A percentile compares a stretch with the other conserved stretches of the same genome.
Evolutionary conservation across 306 rosid species (phyloP).

Genomic region (Fagus sylvatica): DNA sequence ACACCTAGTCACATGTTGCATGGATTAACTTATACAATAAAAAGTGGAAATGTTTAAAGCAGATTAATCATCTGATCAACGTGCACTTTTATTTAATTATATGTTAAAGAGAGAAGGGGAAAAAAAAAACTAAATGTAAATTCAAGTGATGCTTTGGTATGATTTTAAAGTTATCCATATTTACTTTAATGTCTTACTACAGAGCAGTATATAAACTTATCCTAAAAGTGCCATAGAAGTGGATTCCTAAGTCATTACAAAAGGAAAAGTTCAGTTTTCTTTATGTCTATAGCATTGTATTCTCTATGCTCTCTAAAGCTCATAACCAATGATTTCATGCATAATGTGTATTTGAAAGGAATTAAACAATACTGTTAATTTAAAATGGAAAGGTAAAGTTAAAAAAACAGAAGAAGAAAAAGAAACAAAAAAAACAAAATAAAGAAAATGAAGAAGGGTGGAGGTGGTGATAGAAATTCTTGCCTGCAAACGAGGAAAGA

Average conservation of each 20-base stretch:
- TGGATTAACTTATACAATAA: no score
- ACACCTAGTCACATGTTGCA: no score
- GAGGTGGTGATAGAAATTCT: constrained; percentile 22
- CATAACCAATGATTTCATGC: background rate
- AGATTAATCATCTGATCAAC: no score
- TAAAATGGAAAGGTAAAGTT: background rate
- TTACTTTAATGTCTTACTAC: background rate
- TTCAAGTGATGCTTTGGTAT: background rate
- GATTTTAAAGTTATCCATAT: background rate
- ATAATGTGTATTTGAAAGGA: background rate
- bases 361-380: background rate
- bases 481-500: constrained; percentile 94
- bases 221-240: background rate
- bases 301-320: background rate
- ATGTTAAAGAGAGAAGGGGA: background rate
- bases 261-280: background rate
- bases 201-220: background rate
- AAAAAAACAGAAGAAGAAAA: background rate
- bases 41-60: no score
- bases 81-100: no score
- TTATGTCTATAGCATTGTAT: background rate
- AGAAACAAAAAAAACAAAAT: background rate
- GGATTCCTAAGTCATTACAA: background rate
- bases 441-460: constrained; percentile 4
- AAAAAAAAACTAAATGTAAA: background rate